Percentiles rank a stretch among this genome's conserved stretches.
Evolutionary conservation across 306 rosid genomes (phyloP).

Genomic region (Glycine soja): DNA sequence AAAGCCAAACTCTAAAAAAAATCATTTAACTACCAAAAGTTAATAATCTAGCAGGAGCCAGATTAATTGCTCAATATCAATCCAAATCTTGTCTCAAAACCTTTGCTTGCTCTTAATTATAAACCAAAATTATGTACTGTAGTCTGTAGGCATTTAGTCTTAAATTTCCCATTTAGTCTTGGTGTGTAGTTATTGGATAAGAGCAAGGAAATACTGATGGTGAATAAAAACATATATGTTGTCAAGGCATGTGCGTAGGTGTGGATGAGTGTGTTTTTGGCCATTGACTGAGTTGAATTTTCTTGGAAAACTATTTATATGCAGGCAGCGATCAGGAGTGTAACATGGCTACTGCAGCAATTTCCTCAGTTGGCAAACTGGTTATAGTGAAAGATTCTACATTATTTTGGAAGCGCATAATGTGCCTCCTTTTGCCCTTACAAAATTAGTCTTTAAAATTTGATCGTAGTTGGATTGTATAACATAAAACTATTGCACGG

Average conservation of each 20-base stretch:
- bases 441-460: neutral
- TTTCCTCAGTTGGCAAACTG: conserved; percentile 76
- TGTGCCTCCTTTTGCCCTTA: neutral
- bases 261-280: conserved; percentile 11
- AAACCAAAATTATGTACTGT: neutral
- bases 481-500: neutral
- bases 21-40: neutral
- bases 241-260: neutral
- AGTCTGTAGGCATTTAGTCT: neutral
- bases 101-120: conserved; percentile 23
- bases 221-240: neutral
- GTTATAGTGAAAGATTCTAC: conserved; percentile 37
- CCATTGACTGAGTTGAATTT: neutral
- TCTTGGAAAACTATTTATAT: neutral
- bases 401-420: neutral
- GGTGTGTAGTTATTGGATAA: neutral
- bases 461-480: conserved; percentile 31
- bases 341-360: conserved; percentile 83
- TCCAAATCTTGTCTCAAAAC: neutral
- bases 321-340: conserved; percentile 72
- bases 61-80: conserved; percentile 3
- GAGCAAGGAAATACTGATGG: neutral
- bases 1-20: neutral
- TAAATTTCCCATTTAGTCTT: neutral
- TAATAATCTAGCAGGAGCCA: conserved; percentile 1